Conservation (phyloP, 768 basidiomycete genomes). For the Lactarius sp. region DNA sequence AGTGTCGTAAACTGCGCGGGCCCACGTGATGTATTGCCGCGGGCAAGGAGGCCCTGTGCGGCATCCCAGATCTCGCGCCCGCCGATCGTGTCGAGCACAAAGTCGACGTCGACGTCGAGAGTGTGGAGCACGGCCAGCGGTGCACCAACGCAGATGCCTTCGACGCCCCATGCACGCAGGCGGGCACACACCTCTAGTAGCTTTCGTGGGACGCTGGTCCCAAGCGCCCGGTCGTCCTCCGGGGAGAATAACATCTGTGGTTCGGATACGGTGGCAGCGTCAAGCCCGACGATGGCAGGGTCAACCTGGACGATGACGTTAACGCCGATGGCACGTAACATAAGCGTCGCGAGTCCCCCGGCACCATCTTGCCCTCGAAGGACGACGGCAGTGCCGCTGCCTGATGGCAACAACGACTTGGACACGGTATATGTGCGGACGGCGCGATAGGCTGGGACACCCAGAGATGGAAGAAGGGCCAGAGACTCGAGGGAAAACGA, state of each 20-base stretch:
- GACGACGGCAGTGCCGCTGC: conserved; percentile 45
- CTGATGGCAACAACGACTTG: conserved; percentile 19
- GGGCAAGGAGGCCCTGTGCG: conserved; percentile 51
- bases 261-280: conserved; percentile 35
- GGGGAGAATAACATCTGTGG: conserved; percentile 25
- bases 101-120: conserved; percentile 66
- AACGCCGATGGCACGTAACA: conserved; percentile 67
- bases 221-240: conserved; percentile 30
- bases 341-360: conserved; percentile 74
- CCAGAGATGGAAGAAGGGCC: conserved; percentile 73
- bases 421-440: conserved; percentile 46
- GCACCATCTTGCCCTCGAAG: conserved; percentile 69
- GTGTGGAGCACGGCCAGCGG: conserved; percentile 49
- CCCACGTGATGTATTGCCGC: conserved; percentile 31
- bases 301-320: conserved; percentile 69
- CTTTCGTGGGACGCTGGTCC: conserved; percentile 23
- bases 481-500: conserved; percentile 35
- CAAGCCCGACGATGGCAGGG: conserved; percentile 33
- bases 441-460: conserved; percentile 78
- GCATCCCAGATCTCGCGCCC: conserved; percentile 78
- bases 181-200: conserved; percentile 38
- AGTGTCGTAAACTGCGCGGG: conserved; percentile 71
- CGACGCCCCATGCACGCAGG: conserved; percentile 64
- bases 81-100: conserved; percentile 78
- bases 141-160: conserved; percentile 68